Base-by-base conservation (phyloP, 192 early-diverging fungal species). In the Mycoemilia scoparia region DNA sequence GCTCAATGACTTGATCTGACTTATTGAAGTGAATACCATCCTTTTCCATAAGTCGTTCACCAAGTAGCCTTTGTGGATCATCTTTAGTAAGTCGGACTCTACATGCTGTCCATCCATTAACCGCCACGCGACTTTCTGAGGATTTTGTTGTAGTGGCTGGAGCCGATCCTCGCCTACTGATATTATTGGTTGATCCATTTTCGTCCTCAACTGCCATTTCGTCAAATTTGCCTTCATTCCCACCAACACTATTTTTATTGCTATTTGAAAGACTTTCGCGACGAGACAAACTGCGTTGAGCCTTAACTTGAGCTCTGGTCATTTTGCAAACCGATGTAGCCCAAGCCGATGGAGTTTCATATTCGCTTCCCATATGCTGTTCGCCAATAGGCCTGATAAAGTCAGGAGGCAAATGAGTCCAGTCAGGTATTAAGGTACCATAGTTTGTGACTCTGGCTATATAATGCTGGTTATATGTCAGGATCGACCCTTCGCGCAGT, bases 31-130 rank as follows among this genome's bases (percentile, higher is more conserved):
- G n/a, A n/a, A n/a, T n/a, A n/a, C n/a, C n/a, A n/a, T n/a, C n/a
- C n/a, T n/a, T n/a, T n/a, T n/a, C n/a, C n/a, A n/a, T n/a, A n/a
- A 58, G 33, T 10, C 32, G 43, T 24, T 21, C 26, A 7, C 37
- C 55, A 23, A 47, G 21, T 24, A 24, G 32, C 11, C 40, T 31
- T 24, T 58, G 51, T 2, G 35, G n/a, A 14, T 51, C 59, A 6
- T 38, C 34, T 1, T 13, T 8, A 5, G 38, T 15, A 1, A 64
- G 18, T 20, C 32, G 39, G 8, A 76, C 54, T 18, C 70, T 61
- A 33, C 70, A 67, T 5, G 73, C 68, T 3, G 66, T 70, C 73
- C 73, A 76, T 26, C 73, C 73, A 39, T 76, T 76, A 19, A 73
- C 70, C 1, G 70, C 67, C 2, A 73, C 70, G 3, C 64, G 54